A percentile compares a stretch with the other conserved stretches of the same genome.
Conservation (phyloP, 192 early-diverging fungal genomes). For the Powellomyces hirtus region DNA sequence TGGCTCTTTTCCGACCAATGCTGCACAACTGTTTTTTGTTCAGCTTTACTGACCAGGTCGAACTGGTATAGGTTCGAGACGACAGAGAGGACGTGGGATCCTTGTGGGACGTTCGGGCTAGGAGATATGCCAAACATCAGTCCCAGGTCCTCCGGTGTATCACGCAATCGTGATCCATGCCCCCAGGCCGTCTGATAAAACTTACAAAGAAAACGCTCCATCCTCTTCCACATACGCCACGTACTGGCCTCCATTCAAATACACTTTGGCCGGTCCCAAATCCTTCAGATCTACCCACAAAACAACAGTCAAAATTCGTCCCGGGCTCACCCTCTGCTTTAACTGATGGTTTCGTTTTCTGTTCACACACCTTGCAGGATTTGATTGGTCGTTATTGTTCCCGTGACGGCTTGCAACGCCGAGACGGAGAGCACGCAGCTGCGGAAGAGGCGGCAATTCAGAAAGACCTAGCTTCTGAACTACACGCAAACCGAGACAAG, state of each 20-base stretch:
- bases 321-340: not conserved
- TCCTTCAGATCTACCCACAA: slow-evolving; percentile 12
- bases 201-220: slow-evolving; percentile 40
- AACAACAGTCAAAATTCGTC: not conserved
- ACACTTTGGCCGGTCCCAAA: slow-evolving; percentile 25
- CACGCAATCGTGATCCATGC: no score
- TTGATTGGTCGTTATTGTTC: not conserved
- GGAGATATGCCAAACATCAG: no score
- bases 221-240: slow-evolving; percentile 36
- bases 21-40: no score
- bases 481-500: no score
- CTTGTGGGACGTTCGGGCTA: no score
- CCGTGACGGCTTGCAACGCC: not conserved
- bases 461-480: no score
- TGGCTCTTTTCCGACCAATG: no score
- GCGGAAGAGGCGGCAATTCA: not conserved
- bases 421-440: not conserved
- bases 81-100: no score
- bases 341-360: not conserved
- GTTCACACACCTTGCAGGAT: not conserved
- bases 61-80: no score
- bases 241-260: slow-evolving; percentile 33
- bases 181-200: no score
- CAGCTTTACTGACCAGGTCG: no score
- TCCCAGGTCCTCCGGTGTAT: no score